A percentile compares a stretch with the other conserved stretches of the same genome.
phyloP scores from a whole-genome alignment of 2,329 filamentous ascomycete species.

The Aspergillus ibericus region DNA sequence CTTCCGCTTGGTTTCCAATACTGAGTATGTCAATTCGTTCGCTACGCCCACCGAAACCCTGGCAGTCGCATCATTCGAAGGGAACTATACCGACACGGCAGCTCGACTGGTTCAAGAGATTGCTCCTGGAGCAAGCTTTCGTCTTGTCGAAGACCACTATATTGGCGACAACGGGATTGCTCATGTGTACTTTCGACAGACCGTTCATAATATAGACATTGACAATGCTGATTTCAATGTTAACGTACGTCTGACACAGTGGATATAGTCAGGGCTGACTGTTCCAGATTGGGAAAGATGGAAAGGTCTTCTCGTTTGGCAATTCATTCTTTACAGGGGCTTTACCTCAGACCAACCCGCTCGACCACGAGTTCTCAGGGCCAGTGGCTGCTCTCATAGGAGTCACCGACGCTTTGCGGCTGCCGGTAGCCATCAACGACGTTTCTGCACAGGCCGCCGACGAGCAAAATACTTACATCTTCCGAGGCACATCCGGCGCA shows the following conservation, averaged over 20 bases:
- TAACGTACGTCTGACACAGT: constrained; percentile 9
- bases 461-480: constrained; percentile 3
- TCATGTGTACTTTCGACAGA: constrained; percentile 18
- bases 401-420: neutral
- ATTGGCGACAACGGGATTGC: constrained; percentile 17
- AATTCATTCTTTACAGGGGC: constrained; percentile 15
- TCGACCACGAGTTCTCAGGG: constrained; percentile 4
- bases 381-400: constrained; percentile 10
- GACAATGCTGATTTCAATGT: constrained; percentile 21
- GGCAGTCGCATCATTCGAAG: neutral
- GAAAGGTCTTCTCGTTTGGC: constrained; percentile 17
- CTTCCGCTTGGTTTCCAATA: neutral
- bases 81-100: constrained; percentile 11
- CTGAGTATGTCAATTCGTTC: neutral
- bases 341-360: neutral
- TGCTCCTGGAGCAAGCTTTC: constrained; percentile 8
- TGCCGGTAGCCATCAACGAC: constrained; percentile 2
- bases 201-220: constrained; percentile 15
- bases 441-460: constrained; percentile 1
- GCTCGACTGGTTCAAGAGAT: constrained; percentile 7
- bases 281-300: constrained; percentile 14
- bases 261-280: neutral
- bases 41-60: no score
- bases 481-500: constrained; percentile 11
- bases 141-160: constrained; percentile 17